Evolutionary conservation across 345 rosid species (phyloP).

Genomic region (Cardamine chenopodiifolia): DNA sequence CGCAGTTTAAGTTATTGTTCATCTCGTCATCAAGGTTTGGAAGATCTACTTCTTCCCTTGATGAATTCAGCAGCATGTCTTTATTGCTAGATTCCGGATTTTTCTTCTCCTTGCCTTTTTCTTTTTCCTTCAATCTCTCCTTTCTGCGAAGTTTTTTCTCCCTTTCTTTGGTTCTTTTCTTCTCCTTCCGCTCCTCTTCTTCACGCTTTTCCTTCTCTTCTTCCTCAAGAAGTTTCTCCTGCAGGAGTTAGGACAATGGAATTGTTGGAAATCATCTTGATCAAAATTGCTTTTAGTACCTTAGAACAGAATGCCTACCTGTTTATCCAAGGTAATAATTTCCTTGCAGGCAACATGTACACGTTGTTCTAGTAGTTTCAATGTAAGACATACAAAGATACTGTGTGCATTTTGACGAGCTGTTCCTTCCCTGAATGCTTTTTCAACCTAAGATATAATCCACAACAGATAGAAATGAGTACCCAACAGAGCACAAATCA

Average conservation of each 20-base stretch:
- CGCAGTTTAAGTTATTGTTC: constrained; percentile 40
- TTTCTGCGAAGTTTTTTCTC: constrained; percentile 94
- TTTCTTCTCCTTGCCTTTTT: constrained; percentile 62
- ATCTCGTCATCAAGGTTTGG: constrained; percentile 51
- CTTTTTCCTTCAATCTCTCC: constrained; percentile 92
- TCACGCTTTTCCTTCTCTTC: constrained; percentile 97
- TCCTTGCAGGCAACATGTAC: constrained; percentile 99
- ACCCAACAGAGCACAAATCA: not conserved
- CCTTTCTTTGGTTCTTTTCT: constrained; percentile 84
- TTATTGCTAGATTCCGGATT: constrained; percentile 36
- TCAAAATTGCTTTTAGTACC: constrained; percentile 1
- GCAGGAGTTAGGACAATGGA: constrained; percentile 33
- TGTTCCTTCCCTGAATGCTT: constrained; percentile 98
- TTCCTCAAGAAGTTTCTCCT: constrained; percentile 92
- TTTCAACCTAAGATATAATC: constrained; percentile 75
- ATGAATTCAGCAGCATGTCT: constrained; percentile 16
- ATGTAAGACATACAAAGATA: constrained; percentile 87
- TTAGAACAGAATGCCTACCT: constrained; percentile 51
- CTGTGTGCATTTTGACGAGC: constrained; percentile 98
- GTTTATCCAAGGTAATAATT: constrained; percentile 86
- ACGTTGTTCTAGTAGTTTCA: constrained; percentile 83
- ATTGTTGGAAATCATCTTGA: constrained; percentile 36
- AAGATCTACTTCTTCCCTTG: constrained; percentile 44
- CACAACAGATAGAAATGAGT: constrained; percentile 23
- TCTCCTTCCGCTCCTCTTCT: constrained; percentile 90